Evolutionary conservation across 73 alveolate species (phyloP).

Genomic region (Diophrys sp.): DNA sequence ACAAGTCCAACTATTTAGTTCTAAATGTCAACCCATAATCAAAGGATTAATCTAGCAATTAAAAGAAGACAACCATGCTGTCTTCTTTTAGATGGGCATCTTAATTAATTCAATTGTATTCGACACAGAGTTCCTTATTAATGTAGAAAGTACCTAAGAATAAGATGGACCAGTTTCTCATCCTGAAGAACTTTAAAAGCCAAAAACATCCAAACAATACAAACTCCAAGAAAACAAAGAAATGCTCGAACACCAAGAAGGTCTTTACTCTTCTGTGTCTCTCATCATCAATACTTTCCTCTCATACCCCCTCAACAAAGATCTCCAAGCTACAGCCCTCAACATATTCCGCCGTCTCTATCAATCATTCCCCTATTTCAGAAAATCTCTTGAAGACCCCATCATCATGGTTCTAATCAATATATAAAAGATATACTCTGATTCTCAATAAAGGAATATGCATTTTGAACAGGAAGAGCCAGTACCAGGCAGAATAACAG

Average conservation of each 20-base stretch:
- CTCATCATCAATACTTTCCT: constrained; percentile 46
- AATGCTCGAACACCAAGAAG: constrained; percentile 36
- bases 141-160: constrained; percentile 21
- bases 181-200: not conserved
- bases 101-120: constrained; percentile 27
- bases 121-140: constrained; percentile 34
- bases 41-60: constrained; percentile 23
- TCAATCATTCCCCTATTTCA: constrained; percentile 28
- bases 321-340: constrained; percentile 20
- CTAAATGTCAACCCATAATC: constrained; percentile 36
- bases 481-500: not conserved
- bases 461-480: not conserved
- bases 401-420: constrained; percentile 39
- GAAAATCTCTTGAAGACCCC: constrained; percentile 54
- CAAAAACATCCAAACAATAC: constrained; percentile 2
- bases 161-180: not conserved
- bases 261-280: constrained; percentile 53
- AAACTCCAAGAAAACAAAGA: constrained; percentile 21
- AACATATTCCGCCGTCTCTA: constrained; percentile 35
- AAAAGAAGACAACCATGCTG: constrained; percentile 23
- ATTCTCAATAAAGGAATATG: no score
- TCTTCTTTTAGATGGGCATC: constrained; percentile 8
- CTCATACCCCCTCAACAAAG: constrained; percentile 11
- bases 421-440: constrained; percentile 1
- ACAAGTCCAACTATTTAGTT: constrained; percentile 28